phyloP scores from a whole-genome alignment of 179 eudicot species.

The Kewa caespitosa region DNA sequence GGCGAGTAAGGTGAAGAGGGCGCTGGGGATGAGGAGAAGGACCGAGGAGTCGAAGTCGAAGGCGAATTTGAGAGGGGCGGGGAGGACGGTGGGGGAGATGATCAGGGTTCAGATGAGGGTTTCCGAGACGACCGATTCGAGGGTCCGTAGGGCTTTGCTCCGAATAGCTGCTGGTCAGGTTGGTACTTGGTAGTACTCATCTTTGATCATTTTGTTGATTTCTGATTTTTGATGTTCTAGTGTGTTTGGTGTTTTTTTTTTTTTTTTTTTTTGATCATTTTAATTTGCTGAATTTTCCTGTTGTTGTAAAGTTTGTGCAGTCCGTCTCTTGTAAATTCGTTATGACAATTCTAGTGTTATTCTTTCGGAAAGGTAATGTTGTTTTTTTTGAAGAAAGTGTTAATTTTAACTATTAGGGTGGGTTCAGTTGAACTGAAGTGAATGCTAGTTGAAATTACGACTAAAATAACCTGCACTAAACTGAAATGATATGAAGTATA shows the following conservation, averaged over 20 bases:
- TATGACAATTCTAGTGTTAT: too few species aligned
- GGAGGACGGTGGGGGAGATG: conserved; percentile 58
- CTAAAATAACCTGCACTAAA: too few species aligned
- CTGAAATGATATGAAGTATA: too few species aligned
- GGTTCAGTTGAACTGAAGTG: too few species aligned
- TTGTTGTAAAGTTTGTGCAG: too few species aligned
- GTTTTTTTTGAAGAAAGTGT: too few species aligned
- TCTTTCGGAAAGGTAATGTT: too few species aligned
- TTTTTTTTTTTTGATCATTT: neutral
- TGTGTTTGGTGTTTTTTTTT: too few species aligned
- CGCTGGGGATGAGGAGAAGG: conserved; percentile 59
- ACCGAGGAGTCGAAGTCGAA: conserved; percentile 15
- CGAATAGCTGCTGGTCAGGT: conserved; percentile 90
- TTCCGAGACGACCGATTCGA: conserved; percentile 75
- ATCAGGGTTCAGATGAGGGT: conserved; percentile 86
- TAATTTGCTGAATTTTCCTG: neutral
- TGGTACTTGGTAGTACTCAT: neutral
- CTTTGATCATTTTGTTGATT: neutral
- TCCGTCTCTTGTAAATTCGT: too few species aligned
- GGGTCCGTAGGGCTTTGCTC: conserved; percentile 74
- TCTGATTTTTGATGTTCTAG: too few species aligned
- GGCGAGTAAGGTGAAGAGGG: conserved; percentile 78
- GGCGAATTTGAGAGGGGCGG: conserved; percentile 27
- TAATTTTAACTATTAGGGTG: too few species aligned
- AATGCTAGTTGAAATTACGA: too few species aligned